Conservation (phyloP, 2,329 filamentous ascomycete genomes). For the Achaetomium macrosporum region DNA sequence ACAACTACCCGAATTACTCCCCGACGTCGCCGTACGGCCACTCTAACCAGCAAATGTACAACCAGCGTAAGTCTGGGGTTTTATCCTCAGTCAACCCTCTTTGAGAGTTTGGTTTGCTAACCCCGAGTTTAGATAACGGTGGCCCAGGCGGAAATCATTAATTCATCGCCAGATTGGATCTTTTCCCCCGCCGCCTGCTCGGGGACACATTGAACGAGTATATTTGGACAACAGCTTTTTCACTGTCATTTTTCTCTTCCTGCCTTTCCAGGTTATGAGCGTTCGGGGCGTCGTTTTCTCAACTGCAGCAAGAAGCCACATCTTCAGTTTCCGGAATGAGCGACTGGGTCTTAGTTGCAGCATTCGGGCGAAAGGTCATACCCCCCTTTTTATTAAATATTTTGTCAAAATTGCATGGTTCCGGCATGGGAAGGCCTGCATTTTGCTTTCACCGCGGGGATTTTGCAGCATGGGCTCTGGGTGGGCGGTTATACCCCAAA, state of each 20-base stretch:
- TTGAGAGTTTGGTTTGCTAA: conserved; percentile 8
- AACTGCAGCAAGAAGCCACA: not conserved
- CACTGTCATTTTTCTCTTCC: not conserved
- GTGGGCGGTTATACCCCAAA: conserved; percentile 15
- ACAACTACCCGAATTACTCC: conserved; percentile 50
- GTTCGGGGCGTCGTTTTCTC: not conserved
- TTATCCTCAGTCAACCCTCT: conserved; percentile 4
- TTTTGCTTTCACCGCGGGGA: conserved; percentile 7
- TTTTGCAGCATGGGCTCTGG: conserved; percentile 7
- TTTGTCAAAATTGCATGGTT: conserved; percentile 12
- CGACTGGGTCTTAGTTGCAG: too few species aligned
- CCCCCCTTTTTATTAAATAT: not conserved
- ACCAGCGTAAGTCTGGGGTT: conserved; percentile 42
- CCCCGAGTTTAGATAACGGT: conserved; percentile 24
- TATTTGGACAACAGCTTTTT: not conserved
- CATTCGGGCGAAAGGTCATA: not conserved
- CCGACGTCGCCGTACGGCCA: conserved; percentile 55
- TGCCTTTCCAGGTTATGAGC: not conserved
- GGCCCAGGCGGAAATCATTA: conserved; percentile 19
- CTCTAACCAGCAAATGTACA: conserved; percentile 54
- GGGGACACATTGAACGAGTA: not conserved
- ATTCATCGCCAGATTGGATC: not conserved
- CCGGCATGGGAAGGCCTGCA: conserved; percentile 13
- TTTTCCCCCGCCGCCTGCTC: not conserved
- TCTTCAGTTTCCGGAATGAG: too few species aligned